Percentiles rank a stretch among this genome's conserved stretches.
phyloP scores from a whole-genome alignment of 2,329 filamentous ascomycete species.

The Tympanopsis confertula region DNA sequence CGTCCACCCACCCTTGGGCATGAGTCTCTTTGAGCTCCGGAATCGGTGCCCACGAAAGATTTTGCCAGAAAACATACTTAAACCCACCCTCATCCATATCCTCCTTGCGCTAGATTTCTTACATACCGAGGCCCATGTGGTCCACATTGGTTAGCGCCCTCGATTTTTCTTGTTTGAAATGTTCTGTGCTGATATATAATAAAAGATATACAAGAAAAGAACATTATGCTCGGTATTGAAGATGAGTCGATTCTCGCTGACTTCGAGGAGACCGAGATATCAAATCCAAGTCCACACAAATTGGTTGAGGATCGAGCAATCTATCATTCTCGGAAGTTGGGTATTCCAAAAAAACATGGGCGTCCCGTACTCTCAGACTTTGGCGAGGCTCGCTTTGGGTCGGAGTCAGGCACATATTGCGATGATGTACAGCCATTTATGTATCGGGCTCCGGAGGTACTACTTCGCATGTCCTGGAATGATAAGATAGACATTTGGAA shows the following conservation, averaged over 20 bases:
- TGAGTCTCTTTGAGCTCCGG: slow-evolving; percentile 9
- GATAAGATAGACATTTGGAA: slow-evolving; percentile 15
- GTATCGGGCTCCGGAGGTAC: slow-evolving; percentile 12
- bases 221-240: slow-evolving; percentile 12
- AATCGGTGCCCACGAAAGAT: slow-evolving; percentile 4
- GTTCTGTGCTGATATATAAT: neutral
- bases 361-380: slow-evolving; percentile 15
- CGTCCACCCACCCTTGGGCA: slow-evolving; percentile 11
- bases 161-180: neutral
- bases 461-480: slow-evolving; percentile 11
- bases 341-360: slow-evolving; percentile 9
- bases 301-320: slow-evolving; percentile 9
- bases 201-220: slow-evolving; percentile 14
- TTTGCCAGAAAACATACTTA: slow-evolving; percentile 10
- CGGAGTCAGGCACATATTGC: neutral
- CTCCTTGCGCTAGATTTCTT: slow-evolving; percentile 14
- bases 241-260: slow-evolving; percentile 11
- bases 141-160: slow-evolving; percentile 12
- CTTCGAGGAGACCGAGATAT: slow-evolving; percentile 11
- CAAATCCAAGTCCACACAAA: slow-evolving; percentile 11
- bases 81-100: slow-evolving; percentile 9
- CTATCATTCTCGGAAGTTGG: slow-evolving; percentile 11
- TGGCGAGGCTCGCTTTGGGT: slow-evolving; percentile 10
- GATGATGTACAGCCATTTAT: slow-evolving; percentile 10
- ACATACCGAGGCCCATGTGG: slow-evolving; percentile 10